Conservation (phyloP, 1,284 basidiomycete species). For the Tylopilus orsonianus region DNA sequence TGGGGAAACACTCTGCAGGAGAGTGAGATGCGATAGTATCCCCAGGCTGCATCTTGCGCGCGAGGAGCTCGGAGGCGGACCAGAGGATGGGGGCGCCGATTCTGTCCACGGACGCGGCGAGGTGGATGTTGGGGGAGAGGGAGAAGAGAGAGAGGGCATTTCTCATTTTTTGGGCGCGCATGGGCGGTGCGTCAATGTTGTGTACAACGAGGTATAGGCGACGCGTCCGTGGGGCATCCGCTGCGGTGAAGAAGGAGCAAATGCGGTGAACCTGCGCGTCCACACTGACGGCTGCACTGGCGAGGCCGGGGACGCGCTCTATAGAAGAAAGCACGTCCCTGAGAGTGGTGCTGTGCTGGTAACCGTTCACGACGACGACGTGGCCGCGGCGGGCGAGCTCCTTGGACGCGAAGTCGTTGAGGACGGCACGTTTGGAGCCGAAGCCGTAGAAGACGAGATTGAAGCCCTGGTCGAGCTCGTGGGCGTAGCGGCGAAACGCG, state of each 20-base stretch:
- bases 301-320: conserved; percentile 56
- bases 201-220: conserved; percentile 80
- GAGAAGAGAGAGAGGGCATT: conserved; percentile 70
- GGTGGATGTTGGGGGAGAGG: conserved; percentile 69
- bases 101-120: conserved; percentile 85
- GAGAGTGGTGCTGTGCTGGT: conserved; percentile 67
- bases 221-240: conserved; percentile 32
- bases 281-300: conserved; percentile 40
- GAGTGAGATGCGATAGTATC: conserved; percentile 2
- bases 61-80: conserved; percentile 58
- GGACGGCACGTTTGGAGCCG: conserved; percentile 76
- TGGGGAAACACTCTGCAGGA: conserved; percentile 15
- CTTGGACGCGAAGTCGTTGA: conserved; percentile 71
- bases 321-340: conserved; percentile 73
- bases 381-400: conserved; percentile 60
- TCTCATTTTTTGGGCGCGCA: conserved; percentile 64
- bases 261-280: conserved; percentile 69
- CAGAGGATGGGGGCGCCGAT: conserved; percentile 79
- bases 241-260: conserved; percentile 56
- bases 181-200: conserved; percentile 77
- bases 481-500: conserved; percentile 63
- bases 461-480: conserved; percentile 79
- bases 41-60: conserved; percentile 35
- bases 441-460: conserved; percentile 85
- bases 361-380: conserved; percentile 80